Percentiles rank a stretch among this genome's conserved stretches.
These are phyloP conservation scores for Fusarium hainanense DNA, from an alignment of 2,329 filamentous ascomycete species.

Conservation along the genomic window DNA sequence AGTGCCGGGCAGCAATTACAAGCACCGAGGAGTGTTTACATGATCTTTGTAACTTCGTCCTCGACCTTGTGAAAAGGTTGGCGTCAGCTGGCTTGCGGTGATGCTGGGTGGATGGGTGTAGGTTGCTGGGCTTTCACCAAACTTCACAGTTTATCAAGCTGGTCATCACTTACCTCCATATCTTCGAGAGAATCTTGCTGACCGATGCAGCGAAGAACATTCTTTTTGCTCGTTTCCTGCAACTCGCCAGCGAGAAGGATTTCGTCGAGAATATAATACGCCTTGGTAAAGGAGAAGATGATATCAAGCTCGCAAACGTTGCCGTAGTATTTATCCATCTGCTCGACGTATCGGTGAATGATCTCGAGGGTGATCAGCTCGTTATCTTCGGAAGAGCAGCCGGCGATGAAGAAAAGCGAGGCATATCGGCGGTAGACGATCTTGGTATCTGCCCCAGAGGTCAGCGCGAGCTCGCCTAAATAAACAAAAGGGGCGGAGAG, in stretches of 20 bases:
- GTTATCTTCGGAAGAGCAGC: slow-evolving; percentile 96
- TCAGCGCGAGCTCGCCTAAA: slow-evolving; percentile 19
- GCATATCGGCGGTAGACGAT: slow-evolving; percentile 99
- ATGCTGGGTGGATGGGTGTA: slow-evolving; percentile 22
- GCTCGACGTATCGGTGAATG: slow-evolving; percentile 98
- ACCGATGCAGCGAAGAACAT: slow-evolving; percentile 92
- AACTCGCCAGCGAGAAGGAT: slow-evolving; percentile 94
- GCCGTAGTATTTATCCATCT: slow-evolving; percentile 99
- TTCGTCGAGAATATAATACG: slow-evolving; percentile 99
- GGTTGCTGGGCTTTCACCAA: slow-evolving; percentile 33
- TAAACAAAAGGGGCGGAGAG: slow-evolving; percentile 18
- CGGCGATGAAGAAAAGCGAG: slow-evolving; percentile 98
- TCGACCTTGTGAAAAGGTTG: slow-evolving; percentile 71
- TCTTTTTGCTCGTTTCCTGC: slow-evolving; percentile 99
- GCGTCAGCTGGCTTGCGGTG: slow-evolving; percentile 47
- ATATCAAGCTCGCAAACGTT: slow-evolving; percentile 99
- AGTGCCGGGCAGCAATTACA: slow-evolving; percentile 35
- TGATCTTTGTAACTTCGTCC: slow-evolving; percentile 90
- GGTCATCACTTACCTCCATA: slow-evolving; percentile 86
- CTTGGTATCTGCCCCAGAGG: slow-evolving; percentile 79
- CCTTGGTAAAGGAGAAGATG: slow-evolving; percentile 99
- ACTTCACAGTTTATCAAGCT: slow-evolving; percentile 32
- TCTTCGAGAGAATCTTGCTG: slow-evolving; percentile 98
- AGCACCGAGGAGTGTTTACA: slow-evolving; percentile 63
- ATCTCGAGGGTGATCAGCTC: slow-evolving; percentile 98